Base-by-base conservation (phyloP, 352 stramenopile genomes). In the Globisporangium echinulatum region DNA sequence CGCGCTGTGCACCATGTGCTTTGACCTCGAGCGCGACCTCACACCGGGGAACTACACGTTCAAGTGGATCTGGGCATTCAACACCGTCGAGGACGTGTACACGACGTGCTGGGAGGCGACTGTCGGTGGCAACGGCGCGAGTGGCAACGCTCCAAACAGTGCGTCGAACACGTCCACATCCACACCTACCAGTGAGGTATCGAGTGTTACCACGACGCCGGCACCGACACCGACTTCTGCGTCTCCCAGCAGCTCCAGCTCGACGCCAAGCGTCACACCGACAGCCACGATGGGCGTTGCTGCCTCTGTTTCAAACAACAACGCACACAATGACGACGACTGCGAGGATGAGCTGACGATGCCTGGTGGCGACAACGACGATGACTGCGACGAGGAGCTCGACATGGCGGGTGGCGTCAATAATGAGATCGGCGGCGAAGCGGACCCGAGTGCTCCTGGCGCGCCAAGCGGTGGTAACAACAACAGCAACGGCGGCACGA, bases 1-100 rank as follows among this genome's bases (percentile, higher is more conserved):
- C 7, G 58, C 70, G 52, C 58, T 77, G 38, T 74, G 70, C 57
- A 78, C 70, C 9, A 71, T 78, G 64, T 78, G 70, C 63, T 78
- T 78, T 64, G 62, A 74, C 43, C 54, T 78, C 14, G 70, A 78
- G 47, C 44, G 49, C 11, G 67, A 74, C 55, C 49, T 78, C 25
- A 64, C 67, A 1, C 70, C 70, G 7, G 70, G 67, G 33, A 58
- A 66, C 52, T 75, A 78, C 62, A 71, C 67, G 54, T 78, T 78
- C 53, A 63, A 68, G 40, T 78, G 67, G 64, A 38, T 66, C 33
- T 78, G 70, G 70, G 49, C 49, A 3, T 75, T 78, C 68, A 74
- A 74, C 56, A 56, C 49, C 17, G 43, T 10, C n/a, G 47, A 66
- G 0, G 67, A 74, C 51, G n/a, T 60, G 40, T 77, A 70, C 54